These are phyloP conservation scores for Solanum tacnaense DNA, from an alignment of 257 asterid genomes.

Conservation along the genomic window DNA sequence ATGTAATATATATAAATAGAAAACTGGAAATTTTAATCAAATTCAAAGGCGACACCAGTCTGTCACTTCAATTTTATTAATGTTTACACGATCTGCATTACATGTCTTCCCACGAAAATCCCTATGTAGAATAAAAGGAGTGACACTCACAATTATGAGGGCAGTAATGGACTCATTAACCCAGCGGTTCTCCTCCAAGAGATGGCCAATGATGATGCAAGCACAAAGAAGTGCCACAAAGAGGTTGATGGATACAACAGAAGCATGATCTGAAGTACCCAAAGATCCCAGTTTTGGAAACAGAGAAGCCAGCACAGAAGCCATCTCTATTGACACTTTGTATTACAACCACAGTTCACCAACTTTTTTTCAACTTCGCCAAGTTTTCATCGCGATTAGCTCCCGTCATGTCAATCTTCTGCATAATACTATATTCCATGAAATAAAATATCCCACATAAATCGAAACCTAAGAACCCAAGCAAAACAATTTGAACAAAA, in stretches of 20 bases:
- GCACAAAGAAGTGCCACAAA: constrained; percentile 30
- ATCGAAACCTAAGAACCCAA: not conserved
- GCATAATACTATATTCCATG: not conserved
- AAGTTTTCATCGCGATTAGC: not conserved
- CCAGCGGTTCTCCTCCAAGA: constrained; percentile 37
- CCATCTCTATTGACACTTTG: not conserved
- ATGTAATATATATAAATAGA: not conserved
- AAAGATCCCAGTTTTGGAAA: not conserved
- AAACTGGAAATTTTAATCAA: not conserved
- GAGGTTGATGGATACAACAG: constrained; percentile 26
- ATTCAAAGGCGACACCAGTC: not conserved
- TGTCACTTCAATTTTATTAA: not conserved
- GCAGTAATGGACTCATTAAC: constrained; percentile 33
- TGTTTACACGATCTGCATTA: not conserved
- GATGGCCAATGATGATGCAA: constrained; percentile 33
- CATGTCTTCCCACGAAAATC: not conserved
- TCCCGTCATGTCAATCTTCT: not conserved
- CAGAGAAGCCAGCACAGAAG: not conserved
- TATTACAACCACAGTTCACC: not conserved
- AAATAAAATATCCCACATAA: not conserved
- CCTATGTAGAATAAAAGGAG: not conserved
- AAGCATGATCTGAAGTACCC: constrained; percentile 22
- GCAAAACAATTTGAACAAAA: not conserved
- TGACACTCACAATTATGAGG: constrained; percentile 20
- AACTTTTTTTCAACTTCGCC: not conserved